phyloP scores from a whole-genome alignment of 768 basidiomycete genomes.

The Tulasnella sp. region DNA sequence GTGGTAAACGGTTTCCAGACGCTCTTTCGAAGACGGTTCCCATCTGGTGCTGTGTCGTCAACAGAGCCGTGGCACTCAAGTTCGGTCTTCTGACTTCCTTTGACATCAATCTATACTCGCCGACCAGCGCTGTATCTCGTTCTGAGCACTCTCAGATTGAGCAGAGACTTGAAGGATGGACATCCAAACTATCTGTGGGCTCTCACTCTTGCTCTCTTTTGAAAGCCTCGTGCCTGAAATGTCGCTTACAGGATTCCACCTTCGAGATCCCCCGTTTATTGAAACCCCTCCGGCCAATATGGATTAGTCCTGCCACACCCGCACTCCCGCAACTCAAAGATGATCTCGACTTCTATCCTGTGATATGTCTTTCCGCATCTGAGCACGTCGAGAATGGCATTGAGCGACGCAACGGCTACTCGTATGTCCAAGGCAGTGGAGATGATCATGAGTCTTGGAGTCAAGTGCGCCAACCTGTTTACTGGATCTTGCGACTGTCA shows the following conservation, averaged over 20 bases:
- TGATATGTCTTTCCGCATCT: constrained; percentile 83
- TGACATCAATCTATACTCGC: constrained; percentile 53
- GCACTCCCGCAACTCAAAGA: constrained; percentile 34
- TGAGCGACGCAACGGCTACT: constrained; percentile 61
- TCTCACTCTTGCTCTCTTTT: neutral
- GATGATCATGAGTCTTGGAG: constrained; percentile 93
- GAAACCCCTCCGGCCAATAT: constrained; percentile 70
- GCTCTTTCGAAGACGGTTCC: constrained; percentile 89
- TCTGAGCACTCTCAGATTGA: constrained; percentile 73
- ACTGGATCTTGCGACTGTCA: neutral
- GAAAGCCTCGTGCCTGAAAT: neutral
- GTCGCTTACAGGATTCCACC: constrained; percentile 48
- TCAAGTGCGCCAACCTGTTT: constrained; percentile 37
- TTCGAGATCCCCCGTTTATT: constrained; percentile 52
- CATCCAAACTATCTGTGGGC: constrained; percentile 51
- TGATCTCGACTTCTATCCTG: constrained; percentile 41
- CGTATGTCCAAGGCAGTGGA: constrained; percentile 88
- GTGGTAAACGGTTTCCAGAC: constrained; percentile 91
- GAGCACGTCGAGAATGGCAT: constrained; percentile 49
- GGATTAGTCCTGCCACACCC: constrained; percentile 69
- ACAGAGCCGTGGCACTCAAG: constrained; percentile 39
- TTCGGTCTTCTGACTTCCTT: constrained; percentile 5
- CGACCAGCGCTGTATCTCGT: constrained; percentile 38
- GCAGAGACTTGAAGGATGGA: constrained; percentile 54
- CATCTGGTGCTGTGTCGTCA: constrained; percentile 88